A percentile compares a stretch with the other conserved stretches of the same genome.
phyloP scores from a whole-genome alignment of 352 stramenopile species.

The Globisporangium viniferum region DNA sequence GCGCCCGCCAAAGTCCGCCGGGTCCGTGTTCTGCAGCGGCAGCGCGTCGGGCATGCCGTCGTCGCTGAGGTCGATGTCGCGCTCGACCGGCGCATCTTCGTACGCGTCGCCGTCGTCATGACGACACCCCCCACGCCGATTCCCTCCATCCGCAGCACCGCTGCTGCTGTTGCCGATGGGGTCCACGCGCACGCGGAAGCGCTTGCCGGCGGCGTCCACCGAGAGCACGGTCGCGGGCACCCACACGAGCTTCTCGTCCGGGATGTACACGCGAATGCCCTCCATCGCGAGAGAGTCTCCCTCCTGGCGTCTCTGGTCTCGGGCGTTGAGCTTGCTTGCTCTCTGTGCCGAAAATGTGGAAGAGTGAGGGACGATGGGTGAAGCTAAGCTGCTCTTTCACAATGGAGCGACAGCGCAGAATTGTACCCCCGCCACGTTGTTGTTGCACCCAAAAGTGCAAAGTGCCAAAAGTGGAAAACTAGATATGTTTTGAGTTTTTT shows the following conservation, averaged over 20 bases:
- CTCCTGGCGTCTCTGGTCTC: not conserved
- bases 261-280: conserved; percentile 78
- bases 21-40: conserved; percentile 63
- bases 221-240: conserved; percentile 71
- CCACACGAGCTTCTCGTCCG: conserved; percentile 79
- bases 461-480: not conserved
- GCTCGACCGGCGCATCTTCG: conserved; percentile 31
- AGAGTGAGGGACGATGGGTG: not conserved
- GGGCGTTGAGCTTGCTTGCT: not conserved
- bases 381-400: not conserved
- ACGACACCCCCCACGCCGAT: not conserved
- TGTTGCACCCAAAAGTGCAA: not conserved
- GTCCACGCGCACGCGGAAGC: conserved; percentile 67
- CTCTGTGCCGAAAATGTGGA: conserved; percentile 1
- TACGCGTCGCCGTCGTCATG: conserved; percentile 22
- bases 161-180: conserved; percentile 11
- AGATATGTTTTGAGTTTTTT: no score
- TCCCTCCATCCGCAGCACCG: not conserved
- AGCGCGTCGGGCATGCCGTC: conserved; percentile 76
- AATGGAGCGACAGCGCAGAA: not conserved
- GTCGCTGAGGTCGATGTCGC: conserved; percentile 62
- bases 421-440: not conserved
- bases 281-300: conserved; percentile 41
- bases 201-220: conserved; percentile 53
- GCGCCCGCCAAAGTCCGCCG: not conserved